These are phyloP conservation scores for Fusarium sp. DNA, from an alignment of 2,329 filamentous ascomycete species.

Conservation along the genomic window DNA sequence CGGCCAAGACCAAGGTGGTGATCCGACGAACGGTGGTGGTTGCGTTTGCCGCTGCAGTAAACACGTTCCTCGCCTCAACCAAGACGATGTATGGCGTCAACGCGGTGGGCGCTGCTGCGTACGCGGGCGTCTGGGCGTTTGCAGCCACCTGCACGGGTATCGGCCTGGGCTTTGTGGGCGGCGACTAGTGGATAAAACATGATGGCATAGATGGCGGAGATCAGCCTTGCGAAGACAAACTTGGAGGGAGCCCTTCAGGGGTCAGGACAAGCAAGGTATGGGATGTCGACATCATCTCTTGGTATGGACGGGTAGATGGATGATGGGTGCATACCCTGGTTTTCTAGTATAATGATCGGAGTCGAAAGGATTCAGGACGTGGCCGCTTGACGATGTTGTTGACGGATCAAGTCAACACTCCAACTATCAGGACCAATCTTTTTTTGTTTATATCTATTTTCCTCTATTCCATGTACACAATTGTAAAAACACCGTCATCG, in stretches of 20 bases:
- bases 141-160: constrained; percentile 68
- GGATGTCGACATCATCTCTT: constrained; percentile 18
- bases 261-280: constrained; percentile 8
- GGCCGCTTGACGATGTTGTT: constrained; percentile 14
- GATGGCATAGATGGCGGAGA: constrained; percentile 11
- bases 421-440: not conserved
- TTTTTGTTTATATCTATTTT: constrained; percentile 15
- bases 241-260: constrained; percentile 11
- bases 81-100: constrained; percentile 77
- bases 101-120: constrained; percentile 72
- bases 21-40: constrained; percentile 70
- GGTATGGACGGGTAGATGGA: constrained; percentile 27
- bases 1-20: constrained; percentile 67
- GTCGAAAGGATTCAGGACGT: constrained; percentile 22
- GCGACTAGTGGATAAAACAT: constrained; percentile 47
- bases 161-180: constrained; percentile 61
- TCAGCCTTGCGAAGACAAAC: constrained; percentile 30
- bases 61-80: constrained; percentile 71
- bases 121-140: constrained; percentile 77
- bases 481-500: constrained; percentile 21
- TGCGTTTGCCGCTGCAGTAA: constrained; percentile 64
- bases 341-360: constrained; percentile 21
- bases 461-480: constrained; percentile 8
- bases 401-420: not conserved
- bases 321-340: constrained; percentile 31